Evolutionary conservation across 2,329 filamentous ascomycete species (phyloP), one percentile per base, ranked within the genome.

Genomic region (Aspergillus proliferans): DNA sequence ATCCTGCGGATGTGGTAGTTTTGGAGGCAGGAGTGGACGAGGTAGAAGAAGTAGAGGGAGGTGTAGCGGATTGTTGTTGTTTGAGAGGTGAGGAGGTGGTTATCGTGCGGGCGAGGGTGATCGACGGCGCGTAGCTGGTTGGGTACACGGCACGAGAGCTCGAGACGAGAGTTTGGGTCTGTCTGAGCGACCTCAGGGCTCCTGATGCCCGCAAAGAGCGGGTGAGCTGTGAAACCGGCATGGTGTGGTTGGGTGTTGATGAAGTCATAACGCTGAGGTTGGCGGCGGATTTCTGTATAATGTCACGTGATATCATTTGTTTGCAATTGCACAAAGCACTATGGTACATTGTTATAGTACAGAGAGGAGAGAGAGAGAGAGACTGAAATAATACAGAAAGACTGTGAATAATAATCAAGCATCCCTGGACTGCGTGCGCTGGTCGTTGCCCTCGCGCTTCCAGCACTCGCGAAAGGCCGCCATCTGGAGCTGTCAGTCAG

Each of bases 391-490:
- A 38, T 33, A 47, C 33, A 9, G 18, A 43, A 42, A 26, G 41
- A 26, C 30, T 6, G 38, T 43, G 24, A 28, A 18, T 18, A n/a
- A 15, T 43, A 30, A 39, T 60, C 58, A 82, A 34, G 76, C 79
- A 64, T 95, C 85, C 64, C 89, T 92, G 39, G 80, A 84, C 47
- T 79, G 79, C 0, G 91, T 96, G 62, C 93, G 82, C 67, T 86
- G 75, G 61, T 95, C 85, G 68, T 97, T 97, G 44, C 89, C 85
- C 61, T 94, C 85, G 55, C 77, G 78, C 72, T 94, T 95, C 92
- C 92, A 97, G 71, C 92, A 97, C 61, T 86, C 80, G 62, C 84
- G 84, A 67, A 97, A 97, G 2, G 80, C 78, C 65, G 93, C 86
- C 87, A 97, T 94, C 92, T 97, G 58, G 34, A 53, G 47, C 28